These are phyloP conservation scores for Saturnispora gosingensis DNA, from an alignment of 805 yeast genomes.

Conservation along the genomic window DNA sequence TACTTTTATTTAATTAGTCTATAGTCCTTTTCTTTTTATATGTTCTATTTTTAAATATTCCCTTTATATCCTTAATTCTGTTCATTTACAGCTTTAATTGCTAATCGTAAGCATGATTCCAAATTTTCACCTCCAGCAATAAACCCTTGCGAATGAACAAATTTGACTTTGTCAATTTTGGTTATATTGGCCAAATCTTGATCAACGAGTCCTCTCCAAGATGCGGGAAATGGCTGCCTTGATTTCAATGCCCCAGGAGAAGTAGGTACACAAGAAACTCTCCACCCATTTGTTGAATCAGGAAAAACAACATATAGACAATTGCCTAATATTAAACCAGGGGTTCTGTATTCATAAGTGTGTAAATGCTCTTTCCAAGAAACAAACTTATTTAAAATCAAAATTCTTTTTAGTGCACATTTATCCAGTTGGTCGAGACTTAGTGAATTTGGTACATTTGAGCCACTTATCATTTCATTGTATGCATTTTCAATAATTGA, in stretches of 20 bases:
- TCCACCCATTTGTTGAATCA: constrained; percentile 63
- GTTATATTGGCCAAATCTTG: constrained; percentile 57
- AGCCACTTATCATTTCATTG: constrained; percentile 50
- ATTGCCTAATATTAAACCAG: constrained; percentile 26
- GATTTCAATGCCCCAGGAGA: constrained; percentile 66
- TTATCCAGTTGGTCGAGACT: neutral
- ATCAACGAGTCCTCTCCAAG: constrained; percentile 89
- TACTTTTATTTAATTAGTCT: constrained; percentile 1
- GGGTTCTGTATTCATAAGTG: constrained; percentile 4
- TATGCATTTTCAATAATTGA: constrained; percentile 60
- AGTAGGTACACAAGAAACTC: constrained; percentile 81
- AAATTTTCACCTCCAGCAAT: constrained; percentile 83
- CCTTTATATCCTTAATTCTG: constrained; percentile 1
- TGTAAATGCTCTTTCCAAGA: constrained; percentile 86
- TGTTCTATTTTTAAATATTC: neutral
- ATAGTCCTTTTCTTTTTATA: neutral
- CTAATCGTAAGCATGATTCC: constrained; percentile 37
- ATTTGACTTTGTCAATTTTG: constrained; percentile 76
- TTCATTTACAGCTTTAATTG: constrained; percentile 8
- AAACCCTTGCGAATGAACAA: constrained; percentile 92
- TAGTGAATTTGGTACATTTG: neutral
- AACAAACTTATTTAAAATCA: constrained; percentile 62
- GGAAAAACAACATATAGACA: constrained; percentile 70
- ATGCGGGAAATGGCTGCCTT: constrained; percentile 76
- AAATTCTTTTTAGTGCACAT: constrained; percentile 32